Base-by-base conservation (phyloP, 129 eudicot species). In the Calendula officinalis region DNA sequence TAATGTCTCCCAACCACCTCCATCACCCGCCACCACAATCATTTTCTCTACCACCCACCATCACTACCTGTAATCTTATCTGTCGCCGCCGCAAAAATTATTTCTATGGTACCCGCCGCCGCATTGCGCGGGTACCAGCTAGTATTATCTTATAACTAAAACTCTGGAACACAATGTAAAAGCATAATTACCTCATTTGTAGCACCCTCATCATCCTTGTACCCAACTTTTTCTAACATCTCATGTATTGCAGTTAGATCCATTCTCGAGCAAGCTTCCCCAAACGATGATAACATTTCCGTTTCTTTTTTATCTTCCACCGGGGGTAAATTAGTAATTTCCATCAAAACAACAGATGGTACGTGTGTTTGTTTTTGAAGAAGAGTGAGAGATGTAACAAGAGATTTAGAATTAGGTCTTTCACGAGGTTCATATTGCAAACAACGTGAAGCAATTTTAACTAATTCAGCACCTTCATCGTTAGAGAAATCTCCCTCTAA, bases 341-440 rank as follows among this genome's bases (percentile, higher is more conserved):
- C 88, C 72, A 87, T 71, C 83, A 88, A 80, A 33, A 64, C 82
- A 82, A 78, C 47, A 8, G 96, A 88, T 34, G 91, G 67, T 16
- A 88, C 86, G 91, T 87, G 86, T 16, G 77, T 77, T 75, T 88
- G 82, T 62, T 79, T 87, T 55, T 83, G 95, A 57, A 87, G 87
- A 46, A 86, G 62, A 71, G 75, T 41, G 30, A 87, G 75, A 52
- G 91, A 60, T 47, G 66, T 62, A 46, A 71, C 83, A 53, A 87
- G 73, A 30, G 85, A 73, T 69, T 58, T 84, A 33, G 85, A 69
- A 74, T 77, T 87, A 51, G 95, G 91, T 84, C 95, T 81, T 55
- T 87, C 95, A 42, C 91, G 95, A 64, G 91, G 75, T 62, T 87
- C 95, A 49, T 79, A 81, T 61, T 87, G 91, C 68, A 87, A 79